Conservation (phyloP, 2,329 filamentous ascomycete genomes). For the Fusarium euwallaceae region DNA sequence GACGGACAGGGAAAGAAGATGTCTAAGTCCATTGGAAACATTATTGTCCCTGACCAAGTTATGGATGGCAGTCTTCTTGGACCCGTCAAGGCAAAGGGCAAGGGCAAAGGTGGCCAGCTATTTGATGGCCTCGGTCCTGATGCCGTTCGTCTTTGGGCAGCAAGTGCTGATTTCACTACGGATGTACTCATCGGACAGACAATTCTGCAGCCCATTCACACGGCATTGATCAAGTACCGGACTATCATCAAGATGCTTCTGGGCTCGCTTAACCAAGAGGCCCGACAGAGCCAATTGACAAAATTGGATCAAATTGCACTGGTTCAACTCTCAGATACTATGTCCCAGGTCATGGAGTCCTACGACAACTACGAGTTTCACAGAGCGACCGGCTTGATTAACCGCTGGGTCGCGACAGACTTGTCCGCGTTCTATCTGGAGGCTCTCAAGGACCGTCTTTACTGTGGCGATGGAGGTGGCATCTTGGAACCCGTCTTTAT, state of each 20-base stretch:
- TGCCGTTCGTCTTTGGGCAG: constrained; percentile 89
- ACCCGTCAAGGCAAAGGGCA: constrained; percentile 73
- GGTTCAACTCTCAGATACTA: constrained; percentile 77
- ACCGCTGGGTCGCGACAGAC: constrained; percentile 84
- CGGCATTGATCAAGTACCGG: constrained; percentile 85
- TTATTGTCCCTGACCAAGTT: constrained; percentile 83
- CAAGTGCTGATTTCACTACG: constrained; percentile 89
- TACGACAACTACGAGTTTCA: constrained; percentile 85
- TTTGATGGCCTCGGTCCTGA: constrained; percentile 86
- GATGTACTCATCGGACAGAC: constrained; percentile 87
- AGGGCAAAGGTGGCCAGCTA: constrained; percentile 52
- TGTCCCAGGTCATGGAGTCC: constrained; percentile 72
- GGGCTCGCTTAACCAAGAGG: constrained; percentile 75
- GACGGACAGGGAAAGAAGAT: constrained; percentile 95
- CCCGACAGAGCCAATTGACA: constrained; percentile 65
- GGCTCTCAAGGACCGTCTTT: constrained; percentile 89
- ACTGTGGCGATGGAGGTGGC: constrained; percentile 81
- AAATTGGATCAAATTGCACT: constrained; percentile 81
- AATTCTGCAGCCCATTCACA: constrained; percentile 82
- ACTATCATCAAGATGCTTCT: constrained; percentile 92
- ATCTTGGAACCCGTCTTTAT: constrained; percentile 76
- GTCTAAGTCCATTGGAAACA: constrained; percentile 97
- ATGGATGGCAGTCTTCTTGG: constrained; percentile 86
- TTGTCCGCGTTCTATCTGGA: constrained; percentile 96
- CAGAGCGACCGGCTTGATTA: constrained; percentile 79